Percentiles rank a stretch among this genome's conserved stretches.
Evolutionary conservation across 495 filamentous ascomycete genomes (phyloP).

Genomic region (Poronia punctata): DNA sequence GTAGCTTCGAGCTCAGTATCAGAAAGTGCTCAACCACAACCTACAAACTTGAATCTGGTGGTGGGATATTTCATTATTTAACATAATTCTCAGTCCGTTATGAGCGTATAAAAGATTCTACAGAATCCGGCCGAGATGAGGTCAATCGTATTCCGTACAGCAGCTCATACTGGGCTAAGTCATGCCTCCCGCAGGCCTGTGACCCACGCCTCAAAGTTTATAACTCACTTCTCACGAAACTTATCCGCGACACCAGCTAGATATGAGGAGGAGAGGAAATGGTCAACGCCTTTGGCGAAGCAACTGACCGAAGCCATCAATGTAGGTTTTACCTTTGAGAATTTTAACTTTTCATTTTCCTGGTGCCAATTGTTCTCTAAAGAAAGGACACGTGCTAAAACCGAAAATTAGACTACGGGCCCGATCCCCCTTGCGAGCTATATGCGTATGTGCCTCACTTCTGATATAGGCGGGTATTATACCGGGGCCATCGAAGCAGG

Average conservation of each 20-base stretch:
- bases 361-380: not conserved
- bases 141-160: constrained; percentile 12
- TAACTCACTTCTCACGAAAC: constrained; percentile 14
- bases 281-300: constrained; percentile 88
- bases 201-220: constrained; percentile 6
- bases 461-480: constrained; percentile 89
- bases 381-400: constrained; percentile 3
- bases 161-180: constrained; percentile 18
- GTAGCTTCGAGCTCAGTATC: not conserved
- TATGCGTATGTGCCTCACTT: constrained; percentile 97
- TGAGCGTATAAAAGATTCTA: not conserved
- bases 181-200: constrained; percentile 9
- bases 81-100: not conserved
- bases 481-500: constrained; percentile 57
- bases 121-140: constrained; percentile 15
- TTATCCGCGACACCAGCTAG: constrained; percentile 24
- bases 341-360: not conserved
- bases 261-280: constrained; percentile 47
- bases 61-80: too few species aligned
- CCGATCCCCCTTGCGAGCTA: constrained; percentile 87
- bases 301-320: constrained; percentile 76
- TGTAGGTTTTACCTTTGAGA: constrained; percentile 37
- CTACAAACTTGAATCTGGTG: too few species aligned
- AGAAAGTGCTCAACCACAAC: not conserved
- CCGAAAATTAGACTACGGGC: constrained; percentile 59